These are phyloP conservation scores for Epichloe elymi DNA, from an alignment of 2,329 filamentous ascomycete genomes.

Conservation along the genomic window DNA sequence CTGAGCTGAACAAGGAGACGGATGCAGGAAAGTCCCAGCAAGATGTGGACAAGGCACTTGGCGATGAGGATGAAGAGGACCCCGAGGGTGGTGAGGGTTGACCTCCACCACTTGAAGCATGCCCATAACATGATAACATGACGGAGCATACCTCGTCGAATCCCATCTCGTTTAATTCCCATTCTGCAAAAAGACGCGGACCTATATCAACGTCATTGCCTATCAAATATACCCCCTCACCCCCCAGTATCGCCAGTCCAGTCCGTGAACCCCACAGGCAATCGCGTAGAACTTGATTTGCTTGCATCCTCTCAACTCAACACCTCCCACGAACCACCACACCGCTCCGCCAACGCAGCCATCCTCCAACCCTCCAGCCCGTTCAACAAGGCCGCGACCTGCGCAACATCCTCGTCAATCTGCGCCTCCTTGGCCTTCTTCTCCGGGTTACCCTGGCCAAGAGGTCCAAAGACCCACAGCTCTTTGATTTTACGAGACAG, in stretches of 20 bases:
- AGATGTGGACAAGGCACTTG: slow-evolving; percentile 33
- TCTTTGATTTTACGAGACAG: slow-evolving; percentile 32
- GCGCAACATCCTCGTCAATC: slow-evolving; percentile 23
- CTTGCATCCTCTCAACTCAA: slow-evolving; percentile 10
- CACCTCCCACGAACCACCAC: slow-evolving; percentile 25
- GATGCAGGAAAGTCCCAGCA: slow-evolving; percentile 25
- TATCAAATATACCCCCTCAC: too few species aligned
- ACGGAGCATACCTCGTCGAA: too few species aligned
- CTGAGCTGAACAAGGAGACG: slow-evolving; percentile 25
- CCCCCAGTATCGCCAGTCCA: too few species aligned
- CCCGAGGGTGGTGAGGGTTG: slow-evolving; percentile 32
- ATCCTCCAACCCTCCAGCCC: slow-evolving; percentile 22
- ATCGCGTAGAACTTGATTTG: too few species aligned
- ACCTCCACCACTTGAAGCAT: neutral
- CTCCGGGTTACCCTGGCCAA: slow-evolving; percentile 24
- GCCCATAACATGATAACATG: too few species aligned
- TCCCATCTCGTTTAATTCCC: too few species aligned
- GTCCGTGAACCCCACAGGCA: too few species aligned
- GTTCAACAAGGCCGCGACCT: slow-evolving; percentile 22
- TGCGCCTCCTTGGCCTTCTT: slow-evolving; percentile 22
- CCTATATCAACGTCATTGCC: too few species aligned
- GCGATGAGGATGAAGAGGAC: slow-evolving; percentile 39
- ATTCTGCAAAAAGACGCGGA: too few species aligned
- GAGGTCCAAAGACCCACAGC: slow-evolving; percentile 30
- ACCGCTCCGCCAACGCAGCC: slow-evolving; percentile 19